Base-by-base conservation (phyloP, 192 early-diverging fungal genomes). In the Coemansia erecta region DNA sequence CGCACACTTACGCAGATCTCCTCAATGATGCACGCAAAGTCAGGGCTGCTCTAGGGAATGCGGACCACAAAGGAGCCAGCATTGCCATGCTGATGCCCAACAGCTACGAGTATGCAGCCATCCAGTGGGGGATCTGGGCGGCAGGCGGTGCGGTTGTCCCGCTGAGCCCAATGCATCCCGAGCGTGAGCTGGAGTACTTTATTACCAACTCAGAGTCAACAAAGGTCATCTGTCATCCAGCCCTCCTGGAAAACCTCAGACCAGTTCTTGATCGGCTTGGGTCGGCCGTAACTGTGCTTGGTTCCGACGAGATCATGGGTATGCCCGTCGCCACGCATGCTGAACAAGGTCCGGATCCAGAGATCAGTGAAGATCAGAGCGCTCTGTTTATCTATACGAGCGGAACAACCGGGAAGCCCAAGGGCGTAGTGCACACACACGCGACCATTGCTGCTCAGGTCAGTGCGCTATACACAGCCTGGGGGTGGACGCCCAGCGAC, bases 351-450 rank as follows among this genome's bases (percentile, higher is more conserved):
- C 41, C 53, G 4, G 70, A 73, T 23, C 24, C 50, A 0, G 64
- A 57, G 11, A 64, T 82, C 9, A 65, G 70, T 39, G 76, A 81
- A 53, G 54, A 68, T 37, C 68, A 70, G 42, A 60, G 84, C 28
- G 91, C 89, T 0, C 59, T 90, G 63, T 86, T 93, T 61, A 88
- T 92, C 35, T 92, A 88, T 72, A 92, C 90, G 0, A 88, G 86
- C 51, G 90, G 89, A 13, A 88, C 84, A 0, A 85, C 85, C 8
- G 81, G 83, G 31, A 70, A 64, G 45, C 93, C 93, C 43, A 95
- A 95, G 68, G 93, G 91, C n/a, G 92, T 91, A 0, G 84, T 95
- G 3, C 82, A 84, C 52, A 90, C 91, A 6, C 87, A 87, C 49
- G 66, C 63, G 7, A 85, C 75, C 17, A 77, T 93, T 14, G 70